Evolutionary conservation across 495 filamentous ascomycete species (phyloP).

Genomic region (Penicillium flavigenum): DNA sequence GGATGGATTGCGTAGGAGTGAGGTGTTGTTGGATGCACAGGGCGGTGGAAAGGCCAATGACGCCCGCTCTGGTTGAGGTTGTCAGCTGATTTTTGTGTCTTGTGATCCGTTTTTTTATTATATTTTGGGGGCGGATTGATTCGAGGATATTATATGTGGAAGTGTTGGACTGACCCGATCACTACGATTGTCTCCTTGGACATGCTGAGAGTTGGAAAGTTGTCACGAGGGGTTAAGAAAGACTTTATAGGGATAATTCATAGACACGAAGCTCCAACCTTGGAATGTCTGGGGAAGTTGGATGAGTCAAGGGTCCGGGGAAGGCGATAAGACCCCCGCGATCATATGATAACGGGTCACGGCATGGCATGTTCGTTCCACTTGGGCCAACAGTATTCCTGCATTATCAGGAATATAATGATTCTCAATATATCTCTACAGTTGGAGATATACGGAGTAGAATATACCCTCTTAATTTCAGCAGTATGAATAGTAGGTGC

Average conservation of each 20-base stretch:
- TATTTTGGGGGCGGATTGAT: neutral
- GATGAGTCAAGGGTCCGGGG: constrained; percentile 20
- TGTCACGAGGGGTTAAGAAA: neutral
- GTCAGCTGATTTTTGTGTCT: constrained; percentile 17
- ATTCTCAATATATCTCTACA: neutral
- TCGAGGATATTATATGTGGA: neutral
- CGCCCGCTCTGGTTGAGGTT: constrained; percentile 48
- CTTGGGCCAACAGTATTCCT: too few species aligned
- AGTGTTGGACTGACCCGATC: constrained; percentile 37
- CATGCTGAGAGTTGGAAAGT: constrained; percentile 16
- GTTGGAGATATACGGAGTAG: neutral
- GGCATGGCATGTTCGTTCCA: neutral
- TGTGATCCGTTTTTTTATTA: too few species aligned
- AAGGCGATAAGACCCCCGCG: constrained; percentile 17
- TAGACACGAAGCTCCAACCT: too few species aligned
- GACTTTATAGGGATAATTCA: too few species aligned
- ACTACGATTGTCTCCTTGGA: constrained; percentile 43
- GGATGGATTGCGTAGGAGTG: constrained; percentile 38
- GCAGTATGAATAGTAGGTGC: neutral
- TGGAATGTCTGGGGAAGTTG: neutral
- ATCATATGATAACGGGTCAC: constrained; percentile 14
- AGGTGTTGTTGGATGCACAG: constrained; percentile 48
- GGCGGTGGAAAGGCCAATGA: constrained; percentile 57
- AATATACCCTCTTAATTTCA: neutral
- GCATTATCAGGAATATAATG: too few species aligned